Evolutionary conservation across 2,329 filamentous ascomycete genomes (phyloP).

Genomic region (Microsporum ferrugineum): DNA sequence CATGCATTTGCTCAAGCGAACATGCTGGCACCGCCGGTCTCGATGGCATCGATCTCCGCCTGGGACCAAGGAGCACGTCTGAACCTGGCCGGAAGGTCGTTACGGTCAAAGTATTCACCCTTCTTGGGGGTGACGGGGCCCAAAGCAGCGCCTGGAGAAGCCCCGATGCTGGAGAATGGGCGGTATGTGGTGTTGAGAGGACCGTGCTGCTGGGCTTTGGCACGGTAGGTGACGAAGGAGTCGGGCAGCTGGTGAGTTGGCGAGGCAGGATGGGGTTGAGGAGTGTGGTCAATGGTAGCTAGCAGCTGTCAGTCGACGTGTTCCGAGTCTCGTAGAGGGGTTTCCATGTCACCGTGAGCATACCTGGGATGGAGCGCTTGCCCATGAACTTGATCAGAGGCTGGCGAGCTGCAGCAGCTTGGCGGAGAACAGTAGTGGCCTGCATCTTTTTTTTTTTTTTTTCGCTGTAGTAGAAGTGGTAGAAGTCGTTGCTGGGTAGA

Average conservation of each 20-base stretch:
- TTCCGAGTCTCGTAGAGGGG: background rate
- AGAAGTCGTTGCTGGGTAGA: slow-evolving; percentile 4
- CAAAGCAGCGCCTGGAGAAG: slow-evolving; percentile 54
- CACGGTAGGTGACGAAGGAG: slow-evolving; percentile 51
- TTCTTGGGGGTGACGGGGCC: slow-evolving; percentile 59
- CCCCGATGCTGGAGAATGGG: slow-evolving; percentile 41
- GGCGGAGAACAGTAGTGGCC: slow-evolving; percentile 32
- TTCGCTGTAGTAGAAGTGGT: slow-evolving; percentile 10
- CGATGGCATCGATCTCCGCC: slow-evolving; percentile 88
- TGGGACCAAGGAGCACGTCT: slow-evolving; percentile 59
- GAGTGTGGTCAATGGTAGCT: slow-evolving; percentile 43
- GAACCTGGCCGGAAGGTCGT: slow-evolving; percentile 77
- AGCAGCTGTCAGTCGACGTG: slow-evolving; percentile 5
- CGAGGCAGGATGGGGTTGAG: slow-evolving; percentile 48
- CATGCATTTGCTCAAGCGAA: slow-evolving; percentile 33
- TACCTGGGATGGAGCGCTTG: slow-evolving; percentile 37
- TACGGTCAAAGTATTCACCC: slow-evolving; percentile 78
- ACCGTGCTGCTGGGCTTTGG: slow-evolving; percentile 54
- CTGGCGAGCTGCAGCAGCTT: slow-evolving; percentile 26
- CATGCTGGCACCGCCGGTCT: slow-evolving; percentile 75
- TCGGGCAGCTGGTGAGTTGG: slow-evolving; percentile 46
- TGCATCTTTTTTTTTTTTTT: slow-evolving; percentile 27
- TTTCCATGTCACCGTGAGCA: slow-evolving; percentile 13
- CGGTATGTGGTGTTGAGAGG: slow-evolving; percentile 38
- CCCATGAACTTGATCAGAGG: slow-evolving; percentile 42